phyloP scores from a whole-genome alignment of 352 stramenopile genomes.

The Hyaloperonospora arabidopsidis region DNA sequence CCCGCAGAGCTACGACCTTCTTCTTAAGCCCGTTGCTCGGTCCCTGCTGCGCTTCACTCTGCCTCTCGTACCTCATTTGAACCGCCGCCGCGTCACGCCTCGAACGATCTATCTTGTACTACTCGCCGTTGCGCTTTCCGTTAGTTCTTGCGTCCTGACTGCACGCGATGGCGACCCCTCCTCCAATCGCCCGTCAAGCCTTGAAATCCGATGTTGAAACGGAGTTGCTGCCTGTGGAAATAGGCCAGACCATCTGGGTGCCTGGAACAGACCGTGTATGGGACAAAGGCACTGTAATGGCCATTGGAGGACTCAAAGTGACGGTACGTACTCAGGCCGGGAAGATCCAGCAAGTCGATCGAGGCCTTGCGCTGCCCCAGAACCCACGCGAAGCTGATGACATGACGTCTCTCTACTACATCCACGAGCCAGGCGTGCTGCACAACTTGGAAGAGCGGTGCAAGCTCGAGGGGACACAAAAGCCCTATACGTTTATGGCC shows the following conservation, averaged over 20 bases:
- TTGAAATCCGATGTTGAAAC: constrained; percentile 53
- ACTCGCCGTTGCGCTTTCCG: not conserved
- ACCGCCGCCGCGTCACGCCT: constrained; percentile 1
- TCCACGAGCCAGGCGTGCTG: constrained; percentile 92
- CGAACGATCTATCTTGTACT: constrained; percentile 1
- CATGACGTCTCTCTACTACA: constrained; percentile 93
- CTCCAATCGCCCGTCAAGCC: constrained; percentile 60
- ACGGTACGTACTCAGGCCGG: constrained; percentile 75
- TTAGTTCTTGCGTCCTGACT: constrained; percentile 3
- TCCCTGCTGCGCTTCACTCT: constrained; percentile 1
- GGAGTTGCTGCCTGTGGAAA: constrained; percentile 69
- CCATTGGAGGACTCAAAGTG: constrained; percentile 79
- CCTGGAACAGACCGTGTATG: constrained; percentile 64
- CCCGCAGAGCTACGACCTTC: constrained; percentile 6
- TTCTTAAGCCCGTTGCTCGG: constrained; percentile 1
- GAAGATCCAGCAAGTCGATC: constrained; percentile 84
- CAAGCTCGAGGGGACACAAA: constrained; percentile 72
- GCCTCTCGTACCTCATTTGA: not conserved
- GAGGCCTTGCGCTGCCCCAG: constrained; percentile 52
- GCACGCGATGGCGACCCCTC: constrained; percentile 48
- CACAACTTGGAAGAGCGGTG: constrained; percentile 92
- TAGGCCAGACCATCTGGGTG: constrained; percentile 70
- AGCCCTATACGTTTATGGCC: constrained; percentile 91
- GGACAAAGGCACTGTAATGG: constrained; percentile 77
- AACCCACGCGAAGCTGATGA: constrained; percentile 85